These are phyloP conservation scores for Pythium vanterpoolii DNA, from an alignment of 352 stramenopile species.

Conservation along the genomic window DNA sequence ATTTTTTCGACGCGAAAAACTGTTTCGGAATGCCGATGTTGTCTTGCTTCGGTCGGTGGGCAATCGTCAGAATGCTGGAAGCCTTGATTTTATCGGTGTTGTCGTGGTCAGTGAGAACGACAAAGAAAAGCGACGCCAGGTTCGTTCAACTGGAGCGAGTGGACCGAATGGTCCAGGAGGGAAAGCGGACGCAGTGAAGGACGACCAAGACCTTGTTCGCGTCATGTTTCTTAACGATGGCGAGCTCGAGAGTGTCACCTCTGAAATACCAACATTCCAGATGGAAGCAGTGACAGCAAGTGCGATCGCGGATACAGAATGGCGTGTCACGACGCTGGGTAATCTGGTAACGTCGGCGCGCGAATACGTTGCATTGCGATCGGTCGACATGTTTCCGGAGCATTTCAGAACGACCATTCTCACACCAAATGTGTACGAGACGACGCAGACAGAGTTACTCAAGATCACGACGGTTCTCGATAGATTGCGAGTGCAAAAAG, in stretches of 20 bases:
- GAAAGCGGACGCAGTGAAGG: slow-evolving; percentile 30
- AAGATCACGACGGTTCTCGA: slow-evolving; percentile 64
- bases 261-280: slow-evolving; percentile 55
- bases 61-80: slow-evolving; percentile 36
- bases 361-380: slow-evolving; percentile 81
- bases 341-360: slow-evolving; percentile 79
- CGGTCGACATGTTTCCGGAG: slow-evolving; percentile 79
- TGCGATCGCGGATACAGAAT: slow-evolving; percentile 70
- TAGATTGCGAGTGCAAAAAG: slow-evolving; percentile 38
- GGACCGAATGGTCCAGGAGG: slow-evolving; percentile 4
- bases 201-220: slow-evolving; percentile 66
- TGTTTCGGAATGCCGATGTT: slow-evolving; percentile 80
- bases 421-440: slow-evolving; percentile 76
- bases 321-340: slow-evolving; percentile 67
- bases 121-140: slow-evolving; percentile 48
- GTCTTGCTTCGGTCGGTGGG: slow-evolving; percentile 50
- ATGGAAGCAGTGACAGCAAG: slow-evolving; percentile 60
- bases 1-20: slow-evolving; percentile 35
- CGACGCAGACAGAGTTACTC: slow-evolving; percentile 70
- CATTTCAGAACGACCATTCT: slow-evolving; percentile 79
- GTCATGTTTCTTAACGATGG: slow-evolving; percentile 81
- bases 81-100: slow-evolving; percentile 63
- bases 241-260: slow-evolving; percentile 67
- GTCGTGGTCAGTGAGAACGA: slow-evolving; percentile 75
- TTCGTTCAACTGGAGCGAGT: slow-evolving; percentile 10